Conservation (phyloP, 345 rosid species). For the Citrus maxima region DNA sequence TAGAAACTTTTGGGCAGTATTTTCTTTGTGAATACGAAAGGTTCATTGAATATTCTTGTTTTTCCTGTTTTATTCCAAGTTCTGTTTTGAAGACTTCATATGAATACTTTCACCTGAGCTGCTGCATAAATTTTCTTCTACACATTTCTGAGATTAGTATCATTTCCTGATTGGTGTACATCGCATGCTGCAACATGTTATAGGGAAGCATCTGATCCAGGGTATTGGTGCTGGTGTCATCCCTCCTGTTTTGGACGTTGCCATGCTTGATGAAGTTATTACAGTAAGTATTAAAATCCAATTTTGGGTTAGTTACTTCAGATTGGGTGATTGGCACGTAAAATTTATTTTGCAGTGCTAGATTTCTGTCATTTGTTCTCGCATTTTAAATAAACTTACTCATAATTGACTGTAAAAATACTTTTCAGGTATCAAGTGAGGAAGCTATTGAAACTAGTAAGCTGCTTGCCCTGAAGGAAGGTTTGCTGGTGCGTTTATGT, state of each 20-base stretch:
- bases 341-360: not conserved
- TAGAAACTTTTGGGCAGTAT: not conserved
- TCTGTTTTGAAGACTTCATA: not conserved
- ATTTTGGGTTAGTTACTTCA: not conserved
- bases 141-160: not conserved
- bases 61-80: not conserved
- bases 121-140: not conserved
- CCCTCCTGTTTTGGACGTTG: conserved; percentile 38
- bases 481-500: conserved; percentile 33
- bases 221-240: conserved; percentile 62
- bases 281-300: conserved; percentile 27
- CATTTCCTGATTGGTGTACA: not conserved
- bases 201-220: conserved; percentile 54
- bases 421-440: conserved; percentile 44
- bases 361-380: not conserved
- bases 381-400: not conserved
- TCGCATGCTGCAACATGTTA: not conserved
- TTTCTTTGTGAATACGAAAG: not conserved
- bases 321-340: not conserved
- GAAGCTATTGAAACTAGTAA: conserved; percentile 47
- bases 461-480: conserved; percentile 52
- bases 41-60: not conserved
- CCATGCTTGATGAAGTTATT: conserved; percentile 51
- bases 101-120: not conserved
- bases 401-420: not conserved